Conservation (phyloP, 1,284 basidiomycete genomes). For the Erythrobasidium hasegawianum region DNA sequence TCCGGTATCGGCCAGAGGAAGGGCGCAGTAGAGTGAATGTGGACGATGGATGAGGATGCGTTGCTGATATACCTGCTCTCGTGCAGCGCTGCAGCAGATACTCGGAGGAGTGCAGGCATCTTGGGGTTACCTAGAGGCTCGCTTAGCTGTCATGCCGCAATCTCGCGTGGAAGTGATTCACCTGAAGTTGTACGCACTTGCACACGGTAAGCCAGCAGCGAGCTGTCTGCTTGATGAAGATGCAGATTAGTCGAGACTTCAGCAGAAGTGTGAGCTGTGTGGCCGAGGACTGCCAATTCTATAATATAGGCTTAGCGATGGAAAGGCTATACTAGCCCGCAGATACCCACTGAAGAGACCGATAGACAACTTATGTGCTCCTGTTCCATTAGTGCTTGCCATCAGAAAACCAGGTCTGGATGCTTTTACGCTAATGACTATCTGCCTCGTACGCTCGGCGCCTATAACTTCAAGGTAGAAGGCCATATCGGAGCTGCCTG, state of each 20-base stretch:
- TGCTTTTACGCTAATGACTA: no score
- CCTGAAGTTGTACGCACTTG: not conserved
- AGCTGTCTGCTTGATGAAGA: slow-evolving; percentile 28
- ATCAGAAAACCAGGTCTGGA: no score
- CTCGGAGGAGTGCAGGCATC: slow-evolving; percentile 41
- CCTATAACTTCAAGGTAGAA: no score
- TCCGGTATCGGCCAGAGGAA: slow-evolving; percentile 36
- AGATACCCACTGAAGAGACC: no score
- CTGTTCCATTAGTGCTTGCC: no score
- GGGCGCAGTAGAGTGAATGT: slow-evolving; percentile 43
- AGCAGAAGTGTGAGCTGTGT: not conserved
- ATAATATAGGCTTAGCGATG: no score
- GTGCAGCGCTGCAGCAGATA: slow-evolving; percentile 35
- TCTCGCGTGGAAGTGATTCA: no score
- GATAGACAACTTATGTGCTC: no score
- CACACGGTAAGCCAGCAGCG: slow-evolving; percentile 35
- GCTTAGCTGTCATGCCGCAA: not conserved
- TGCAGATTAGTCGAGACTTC: not conserved
- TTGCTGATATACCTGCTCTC: slow-evolving; percentile 44
- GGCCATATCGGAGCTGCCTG: no score
- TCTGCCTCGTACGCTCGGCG: no score
- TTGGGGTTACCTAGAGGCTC: slow-evolving; percentile 5
- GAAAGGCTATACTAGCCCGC: no score
- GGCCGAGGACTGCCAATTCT: not conserved
- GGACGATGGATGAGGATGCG: slow-evolving; percentile 36